These are phyloP conservation scores for Cladosporium sp. DNA, from an alignment of 2,329 filamentous ascomycete genomes.

Conservation along the genomic window DNA sequence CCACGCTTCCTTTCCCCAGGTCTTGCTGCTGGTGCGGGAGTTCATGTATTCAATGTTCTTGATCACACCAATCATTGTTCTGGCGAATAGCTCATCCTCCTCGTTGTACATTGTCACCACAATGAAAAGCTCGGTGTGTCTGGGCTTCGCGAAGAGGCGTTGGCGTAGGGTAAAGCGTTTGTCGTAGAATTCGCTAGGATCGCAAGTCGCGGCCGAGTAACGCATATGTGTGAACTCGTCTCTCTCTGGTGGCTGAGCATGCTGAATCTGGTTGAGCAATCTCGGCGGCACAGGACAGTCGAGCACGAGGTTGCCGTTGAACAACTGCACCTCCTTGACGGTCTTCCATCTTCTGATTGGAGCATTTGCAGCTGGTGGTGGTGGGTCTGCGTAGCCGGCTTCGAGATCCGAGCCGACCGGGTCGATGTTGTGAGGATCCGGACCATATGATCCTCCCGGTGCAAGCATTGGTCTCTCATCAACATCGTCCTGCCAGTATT, in stretches of 20 bases:
- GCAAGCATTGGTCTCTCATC: conserved; percentile 76
- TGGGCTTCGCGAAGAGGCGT: conserved; percentile 85
- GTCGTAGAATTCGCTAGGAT: conserved; percentile 83
- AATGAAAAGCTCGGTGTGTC: conserved; percentile 94
- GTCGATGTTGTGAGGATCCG: conserved; percentile 53
- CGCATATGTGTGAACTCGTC: conserved; percentile 90
- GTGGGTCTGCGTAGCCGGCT: conserved; percentile 44
- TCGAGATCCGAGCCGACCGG: conserved; percentile 42
- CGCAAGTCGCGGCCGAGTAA: conserved; percentile 92
- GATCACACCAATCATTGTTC: conserved; percentile 95
- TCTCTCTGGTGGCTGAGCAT: conserved; percentile 76
- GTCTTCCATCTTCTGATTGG: conserved; percentile 92
- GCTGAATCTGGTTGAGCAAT: conserved; percentile 82
- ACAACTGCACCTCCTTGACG: conserved; percentile 92
- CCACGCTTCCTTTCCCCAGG: conserved; percentile 98
- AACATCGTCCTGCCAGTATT: conserved; percentile 66
- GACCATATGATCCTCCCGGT: conserved; percentile 62
- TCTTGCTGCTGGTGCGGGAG: conserved; percentile 87
- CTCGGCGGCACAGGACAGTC: conserved; percentile 93
- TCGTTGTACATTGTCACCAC: conserved; percentile 99
- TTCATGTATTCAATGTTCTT: conserved; percentile 99
- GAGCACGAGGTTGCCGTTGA: conserved; percentile 93
- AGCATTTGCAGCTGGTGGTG: conserved; percentile 56
- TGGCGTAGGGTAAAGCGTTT: conserved; percentile 91
- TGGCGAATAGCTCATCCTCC: conserved; percentile 91